Evolutionary conservation across 768 basidiomycete species (phyloP).

Genomic region (Rhizopogon sp.): DNA sequence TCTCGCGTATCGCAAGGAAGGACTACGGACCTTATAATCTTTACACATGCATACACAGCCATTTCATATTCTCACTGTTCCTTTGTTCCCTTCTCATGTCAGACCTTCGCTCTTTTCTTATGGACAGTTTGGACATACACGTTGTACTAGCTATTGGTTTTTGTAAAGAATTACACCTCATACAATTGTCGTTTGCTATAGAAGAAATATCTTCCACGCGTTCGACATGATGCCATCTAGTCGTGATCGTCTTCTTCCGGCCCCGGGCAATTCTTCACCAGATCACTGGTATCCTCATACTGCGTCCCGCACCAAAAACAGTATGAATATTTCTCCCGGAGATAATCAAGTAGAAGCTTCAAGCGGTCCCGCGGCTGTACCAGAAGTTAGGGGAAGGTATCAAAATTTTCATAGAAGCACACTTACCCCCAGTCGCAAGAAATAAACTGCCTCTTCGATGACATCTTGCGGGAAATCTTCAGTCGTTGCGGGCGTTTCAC

Average conservation of each 20-base stretch:
- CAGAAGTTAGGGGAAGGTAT: constrained; percentile 10
- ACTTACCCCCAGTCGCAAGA: constrained; percentile 60
- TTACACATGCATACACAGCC: not conserved
- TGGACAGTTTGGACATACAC: constrained; percentile 16
- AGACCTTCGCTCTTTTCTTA: constrained; percentile 8
- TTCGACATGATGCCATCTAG: constrained; percentile 27
- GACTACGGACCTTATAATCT: constrained; percentile 5
- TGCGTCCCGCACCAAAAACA: constrained; percentile 89
- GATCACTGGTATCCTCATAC: constrained; percentile 57
- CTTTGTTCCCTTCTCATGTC: constrained; percentile 7
- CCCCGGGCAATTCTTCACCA: constrained; percentile 69
- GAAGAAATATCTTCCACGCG: not conserved
- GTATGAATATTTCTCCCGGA: constrained; percentile 67
- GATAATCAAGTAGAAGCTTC: constrained; percentile 61
- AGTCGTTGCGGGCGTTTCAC: constrained; percentile 12
- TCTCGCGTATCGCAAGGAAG: constrained; percentile 2
- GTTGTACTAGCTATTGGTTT: not conserved
- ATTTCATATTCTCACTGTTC: not conserved
- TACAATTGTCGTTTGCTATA: not conserved
- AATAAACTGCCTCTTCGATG: constrained; percentile 63
- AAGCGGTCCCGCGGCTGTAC: constrained; percentile 67
- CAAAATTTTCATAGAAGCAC: constrained; percentile 1
- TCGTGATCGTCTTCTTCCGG: constrained; percentile 75
- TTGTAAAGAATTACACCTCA: not conserved
- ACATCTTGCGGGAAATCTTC: constrained; percentile 46